Conservation (phyloP, 257 asterid species). For the Capsicum baccatum region DNA sequence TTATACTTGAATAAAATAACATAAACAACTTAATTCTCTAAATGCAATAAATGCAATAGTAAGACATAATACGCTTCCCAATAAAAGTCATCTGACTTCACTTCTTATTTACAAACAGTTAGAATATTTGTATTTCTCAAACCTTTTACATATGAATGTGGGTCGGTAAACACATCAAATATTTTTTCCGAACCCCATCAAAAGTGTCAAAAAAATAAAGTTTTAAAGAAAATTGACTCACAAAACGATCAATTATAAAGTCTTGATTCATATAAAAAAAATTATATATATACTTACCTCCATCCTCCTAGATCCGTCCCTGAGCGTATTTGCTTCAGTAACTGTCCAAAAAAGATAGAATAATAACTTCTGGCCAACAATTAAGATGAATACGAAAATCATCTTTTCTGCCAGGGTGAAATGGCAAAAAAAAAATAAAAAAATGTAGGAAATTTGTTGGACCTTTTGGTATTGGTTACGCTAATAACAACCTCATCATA, state of each 20-base stretch:
- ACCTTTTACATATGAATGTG: neutral
- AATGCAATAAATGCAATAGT: conserved; percentile 1
- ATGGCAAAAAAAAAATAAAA: too few relatives aligned
- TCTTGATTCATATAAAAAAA: neutral
- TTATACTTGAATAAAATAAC: neutral
- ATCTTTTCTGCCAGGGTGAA: too few relatives aligned
- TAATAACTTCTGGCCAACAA: too few relatives aligned
- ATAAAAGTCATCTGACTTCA: neutral
- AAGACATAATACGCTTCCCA: neutral
- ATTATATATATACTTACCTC: too few relatives aligned
- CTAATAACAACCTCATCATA: too few relatives aligned
- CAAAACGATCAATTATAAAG: neutral
- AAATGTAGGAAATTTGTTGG: too few relatives aligned
- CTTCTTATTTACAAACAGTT: neutral
- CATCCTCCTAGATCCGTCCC: too few relatives aligned
- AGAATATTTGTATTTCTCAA: neutral
- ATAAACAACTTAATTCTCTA: neutral
- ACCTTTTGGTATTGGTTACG: too few relatives aligned
- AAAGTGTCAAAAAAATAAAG: neutral
- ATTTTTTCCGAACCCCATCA: neutral
- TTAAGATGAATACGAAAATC: too few relatives aligned
- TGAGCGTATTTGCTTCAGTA: too few relatives aligned
- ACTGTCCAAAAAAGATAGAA: too few relatives aligned
- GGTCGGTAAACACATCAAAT: neutral
- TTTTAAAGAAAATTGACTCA: neutral